Base-by-base conservation (phyloP, 2,329 filamentous ascomycete genomes). In the Arachnomyces sp. region DNA sequence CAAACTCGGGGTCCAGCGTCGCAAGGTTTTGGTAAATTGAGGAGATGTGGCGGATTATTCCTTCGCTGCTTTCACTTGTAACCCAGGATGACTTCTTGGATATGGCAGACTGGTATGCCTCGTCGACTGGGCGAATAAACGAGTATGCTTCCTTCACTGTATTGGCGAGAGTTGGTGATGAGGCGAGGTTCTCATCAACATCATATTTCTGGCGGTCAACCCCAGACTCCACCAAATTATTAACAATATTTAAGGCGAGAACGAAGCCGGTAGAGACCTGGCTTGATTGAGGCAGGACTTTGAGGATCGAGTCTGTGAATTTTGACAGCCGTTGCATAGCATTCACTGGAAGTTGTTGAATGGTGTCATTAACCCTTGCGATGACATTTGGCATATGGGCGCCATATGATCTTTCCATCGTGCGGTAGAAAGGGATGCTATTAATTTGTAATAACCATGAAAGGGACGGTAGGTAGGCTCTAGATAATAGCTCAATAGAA, bases 21-120 rank as follows among this genome's bases (percentile, higher is more conserved):
- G 57, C 57, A 15, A 66, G 49, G 8, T 48, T 40, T 9, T 51
- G 47, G 44, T 65, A 64, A 31, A 51, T 46, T 20, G 43, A 50
- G 12, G 55, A 52, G 11, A 68, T 49, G 11, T 46, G 42, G 15
- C 59, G 56, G 31, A 67, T 45, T n/a, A 68, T 47, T 11, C 52
- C 46, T 4, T 60, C 56, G 38, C 60, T 66, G 20, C 56, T 53
- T n/a, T 70, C 66, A 35, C 60, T 61, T 3, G 62, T 62, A 8
- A 67, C 42, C 60, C 64, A 66, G 5, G 61, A 47, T 2, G 57
- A 59, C 36, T 69, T 68, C 39, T 67, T 68, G 6, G 53, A 51
- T 14, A 69, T 59, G 38, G 59, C 58, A 25, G 51, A 47, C 41
- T 67, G 63, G 36, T 65, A 65, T 15, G 50, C 50, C 12, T 52